Conservation (phyloP, 1,139 yeast genomes). For the Yarrowia galli region DNA sequence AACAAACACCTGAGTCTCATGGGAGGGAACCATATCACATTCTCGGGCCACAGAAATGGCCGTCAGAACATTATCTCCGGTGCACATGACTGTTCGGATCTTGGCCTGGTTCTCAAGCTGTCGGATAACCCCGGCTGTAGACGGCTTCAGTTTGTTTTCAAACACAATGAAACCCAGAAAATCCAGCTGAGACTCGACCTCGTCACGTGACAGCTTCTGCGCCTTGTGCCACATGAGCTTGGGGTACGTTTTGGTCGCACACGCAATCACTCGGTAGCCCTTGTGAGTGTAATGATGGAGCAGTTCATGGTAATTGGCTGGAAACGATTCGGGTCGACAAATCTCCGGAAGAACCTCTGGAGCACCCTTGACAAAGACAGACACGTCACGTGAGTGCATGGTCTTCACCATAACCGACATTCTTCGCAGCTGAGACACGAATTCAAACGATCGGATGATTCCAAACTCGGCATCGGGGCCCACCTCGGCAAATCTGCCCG, state of each 20-base stretch:
- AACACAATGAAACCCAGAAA: constrained; percentile 90
- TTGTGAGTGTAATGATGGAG: constrained; percentile 86
- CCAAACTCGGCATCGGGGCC: constrained; percentile 48
- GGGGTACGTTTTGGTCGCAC: constrained; percentile 70
- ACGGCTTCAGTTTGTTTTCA: constrained; percentile 83
- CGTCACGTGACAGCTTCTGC: constrained; percentile 58
- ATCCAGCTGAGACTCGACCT: constrained; percentile 68
- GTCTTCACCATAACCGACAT: constrained; percentile 79
- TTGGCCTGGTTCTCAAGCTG: constrained; percentile 65
- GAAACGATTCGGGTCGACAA: constrained; percentile 74
- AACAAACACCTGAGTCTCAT: constrained; percentile 62
- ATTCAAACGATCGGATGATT: constrained; percentile 78
- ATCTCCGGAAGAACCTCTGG: constrained; percentile 92
- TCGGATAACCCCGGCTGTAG: constrained; percentile 67
- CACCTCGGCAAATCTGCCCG: constrained; percentile 40
- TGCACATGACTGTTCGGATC: constrained; percentile 91
- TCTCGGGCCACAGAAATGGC: constrained; percentile 94
- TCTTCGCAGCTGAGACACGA: constrained; percentile 81
- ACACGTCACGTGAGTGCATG: constrained; percentile 45
- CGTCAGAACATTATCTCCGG: constrained; percentile 94
- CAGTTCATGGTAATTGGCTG: constrained; percentile 73
- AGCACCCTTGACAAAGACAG: constrained; percentile 87
- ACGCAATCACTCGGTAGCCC: constrained; percentile 94
- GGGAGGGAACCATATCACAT: constrained; percentile 66
- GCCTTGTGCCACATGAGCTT: constrained; percentile 50